Evolutionary conservation across 768 basidiomycete species (phyloP).

Genomic region (Tulasnella calospora): DNA sequence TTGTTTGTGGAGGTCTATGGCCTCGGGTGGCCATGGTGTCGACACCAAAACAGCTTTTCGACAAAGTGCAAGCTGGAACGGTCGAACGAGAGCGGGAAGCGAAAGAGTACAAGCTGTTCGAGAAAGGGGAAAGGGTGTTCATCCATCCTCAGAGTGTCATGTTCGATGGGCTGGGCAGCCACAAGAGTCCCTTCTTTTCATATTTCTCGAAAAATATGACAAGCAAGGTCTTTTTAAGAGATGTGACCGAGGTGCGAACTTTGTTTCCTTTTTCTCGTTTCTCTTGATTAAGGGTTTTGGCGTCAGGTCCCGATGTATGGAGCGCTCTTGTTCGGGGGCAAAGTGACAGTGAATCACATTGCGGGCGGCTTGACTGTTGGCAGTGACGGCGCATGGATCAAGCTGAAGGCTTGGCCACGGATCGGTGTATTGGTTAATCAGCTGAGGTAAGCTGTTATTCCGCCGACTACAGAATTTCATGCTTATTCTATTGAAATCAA

Average conservation of each 20-base stretch:
- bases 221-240: conserved; percentile 77
- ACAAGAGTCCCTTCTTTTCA: conserved; percentile 73
- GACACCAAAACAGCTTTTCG: conserved; percentile 71
- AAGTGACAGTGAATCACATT: conserved; percentile 71
- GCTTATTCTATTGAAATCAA: conserved; percentile 32
- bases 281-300: not conserved
- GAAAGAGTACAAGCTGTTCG: conserved; percentile 77
- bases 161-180: conserved; percentile 58
- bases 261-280: not conserved
- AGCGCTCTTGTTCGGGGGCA: conserved; percentile 76
- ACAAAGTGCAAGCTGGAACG: conserved; percentile 77
- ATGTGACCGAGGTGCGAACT: conserved; percentile 68
- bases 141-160: conserved; percentile 77
- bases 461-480: not conserved
- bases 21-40: conserved; percentile 74
- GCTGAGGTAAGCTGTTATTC: conserved; percentile 49
- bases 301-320: conserved; percentile 82
- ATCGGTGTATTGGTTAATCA: conserved; percentile 88
- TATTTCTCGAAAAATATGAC: conserved; percentile 83
- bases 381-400: conserved; percentile 50
- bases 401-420: conserved; percentile 76
- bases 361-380: conserved; percentile 68
- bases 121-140: conserved; percentile 65
- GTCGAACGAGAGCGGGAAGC: conserved; percentile 80
- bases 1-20: conserved; percentile 83